Base-by-base conservation (phyloP, 129 eudicot species). In the Tanacetum coccineum region DNA sequence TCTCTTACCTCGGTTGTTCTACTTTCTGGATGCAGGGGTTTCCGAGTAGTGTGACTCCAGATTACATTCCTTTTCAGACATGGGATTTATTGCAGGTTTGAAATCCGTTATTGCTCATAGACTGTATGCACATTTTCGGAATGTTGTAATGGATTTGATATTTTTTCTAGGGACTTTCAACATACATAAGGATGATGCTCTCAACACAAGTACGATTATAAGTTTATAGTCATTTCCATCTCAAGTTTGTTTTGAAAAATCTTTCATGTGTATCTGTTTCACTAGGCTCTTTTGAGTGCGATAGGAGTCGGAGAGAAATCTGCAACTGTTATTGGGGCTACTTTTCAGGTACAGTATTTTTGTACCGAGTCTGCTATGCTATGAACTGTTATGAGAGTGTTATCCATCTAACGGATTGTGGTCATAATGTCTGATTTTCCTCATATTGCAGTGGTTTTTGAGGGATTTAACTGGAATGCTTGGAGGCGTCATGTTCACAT, bases 401-500 rank as follows among this genome's bases (percentile, higher is more conserved):
- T n/a, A n/a, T n/a, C n/a, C n/a, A n/a, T n/a, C n/a, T n/a, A n/a
- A n/a, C n/a, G n/a, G n/a, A n/a, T n/a, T n/a, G n/a, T n/a, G n/a
- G n/a, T n/a, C n/a, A n/a, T n/a, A n/a, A n/a, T n/a, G n/a, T n/a
- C n/a, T n/a, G n/a, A n/a, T n/a, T n/a, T n/a, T n/a, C n/a, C n/a
- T n/a, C n/a, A n/a, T n/a, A n/a, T n/a, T n/a, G n/a, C 84, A 93
- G 99, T 93, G 99, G 96, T 93, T 93, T 78, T 78, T 93, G 83
- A 86, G 96, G 76, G 99, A 93, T 87, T 82, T 93, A 67, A 93
- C 90, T 28, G 99, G 99, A 79, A 93, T 93, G 96, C 90, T n/a
- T n/a, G n/a, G n/a, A n/a, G n/a, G n/a, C n/a, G n/a, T n/a, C n/a
- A n/a, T n/a, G n/a, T n/a, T n/a, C n/a, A n/a, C n/a, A n/a, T n/a